Evolutionary conservation across 805 yeast species (phyloP).

Genomic region (Blastobotrys parvus): DNA sequence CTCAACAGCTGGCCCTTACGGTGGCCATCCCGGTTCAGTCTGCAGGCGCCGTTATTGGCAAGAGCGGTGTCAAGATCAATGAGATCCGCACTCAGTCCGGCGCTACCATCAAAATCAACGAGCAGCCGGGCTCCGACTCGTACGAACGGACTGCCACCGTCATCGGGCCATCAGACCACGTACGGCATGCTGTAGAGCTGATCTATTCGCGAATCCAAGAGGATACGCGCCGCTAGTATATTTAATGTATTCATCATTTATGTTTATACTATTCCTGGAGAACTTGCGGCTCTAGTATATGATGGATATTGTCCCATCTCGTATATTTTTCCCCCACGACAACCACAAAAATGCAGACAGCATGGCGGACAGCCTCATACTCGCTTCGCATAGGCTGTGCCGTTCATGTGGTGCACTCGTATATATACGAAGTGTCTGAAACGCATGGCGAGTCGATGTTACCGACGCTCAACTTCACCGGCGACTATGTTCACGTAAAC

Average conservation of each 20-base stretch:
- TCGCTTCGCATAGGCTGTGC: conserved; percentile 30
- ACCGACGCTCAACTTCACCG: conserved; percentile 68
- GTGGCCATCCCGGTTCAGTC: conserved; percentile 66
- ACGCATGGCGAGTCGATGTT: conserved; percentile 94
- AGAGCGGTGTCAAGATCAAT: conserved; percentile 74
- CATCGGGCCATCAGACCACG: conserved; percentile 20
- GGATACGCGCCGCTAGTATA: too few relatives aligned
- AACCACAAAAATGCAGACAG: neutral
- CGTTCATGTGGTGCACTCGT: conserved; percentile 56
- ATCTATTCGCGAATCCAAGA: conserved; percentile 22
- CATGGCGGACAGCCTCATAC: conserved; percentile 20
- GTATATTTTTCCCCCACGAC: neutral
- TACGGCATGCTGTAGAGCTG: conserved; percentile 23
- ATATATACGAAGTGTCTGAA: conserved; percentile 65
- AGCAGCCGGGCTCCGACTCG: conserved; percentile 15
- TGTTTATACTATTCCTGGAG: too few relatives aligned
- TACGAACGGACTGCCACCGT: conserved; percentile 21
- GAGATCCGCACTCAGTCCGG: conserved; percentile 71
- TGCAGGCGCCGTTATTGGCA: conserved; percentile 82
- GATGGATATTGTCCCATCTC: too few relatives aligned
- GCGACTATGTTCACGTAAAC: conserved; percentile 70
- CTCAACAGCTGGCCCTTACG: conserved; percentile 43
- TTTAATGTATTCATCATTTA: too few relatives aligned
- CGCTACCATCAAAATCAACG: conserved; percentile 64
- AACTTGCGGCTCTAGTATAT: neutral